Evolutionary conservation across 2,329 filamentous ascomycete genomes (phyloP).

Genomic region (Sarocladium oryzae): DNA sequence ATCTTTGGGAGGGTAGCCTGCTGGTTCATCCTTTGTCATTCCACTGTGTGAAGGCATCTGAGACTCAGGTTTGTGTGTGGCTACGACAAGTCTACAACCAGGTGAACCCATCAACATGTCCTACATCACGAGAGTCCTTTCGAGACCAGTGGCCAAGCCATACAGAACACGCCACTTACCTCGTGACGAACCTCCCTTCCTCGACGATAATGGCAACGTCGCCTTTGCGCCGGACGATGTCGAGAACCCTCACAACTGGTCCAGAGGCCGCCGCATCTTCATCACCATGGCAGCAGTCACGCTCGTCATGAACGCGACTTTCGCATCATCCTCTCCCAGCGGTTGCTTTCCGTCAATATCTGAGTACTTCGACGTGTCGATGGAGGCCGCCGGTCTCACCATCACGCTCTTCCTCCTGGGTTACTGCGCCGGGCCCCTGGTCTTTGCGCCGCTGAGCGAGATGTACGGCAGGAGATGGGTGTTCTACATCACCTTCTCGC

Average conservation of each 20-base stretch:
- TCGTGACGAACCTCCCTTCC: neutral
- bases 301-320: conserved; percentile 50
- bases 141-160: conserved; percentile 6
- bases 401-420: conserved; percentile 49
- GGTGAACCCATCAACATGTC: neutral
- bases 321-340: conserved; percentile 33
- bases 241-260: conserved; percentile 45
- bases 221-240: conserved; percentile 43
- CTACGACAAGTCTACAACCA: too few species aligned
- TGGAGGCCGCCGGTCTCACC: conserved; percentile 40
- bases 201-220: conserved; percentile 8
- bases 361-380: conserved; percentile 36
- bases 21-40: too few species aligned
- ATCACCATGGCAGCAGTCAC: conserved; percentile 36
- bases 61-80: too few species aligned
- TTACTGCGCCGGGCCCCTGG: conserved; percentile 51
- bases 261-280: conserved; percentile 27
- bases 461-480: conserved; percentile 50
- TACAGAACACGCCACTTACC: neutral
- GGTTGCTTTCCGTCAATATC: conserved; percentile 25
- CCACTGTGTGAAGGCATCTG: too few species aligned
- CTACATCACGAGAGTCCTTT: neutral
- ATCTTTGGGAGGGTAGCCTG: too few species aligned
- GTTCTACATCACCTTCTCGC: conserved; percentile 41
- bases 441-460: conserved; percentile 52